These are phyloP conservation scores for Davidsoniella neocaledoniae DNA, from an alignment of 2,329 filamentous ascomycete genomes.

Conservation along the genomic window DNA sequence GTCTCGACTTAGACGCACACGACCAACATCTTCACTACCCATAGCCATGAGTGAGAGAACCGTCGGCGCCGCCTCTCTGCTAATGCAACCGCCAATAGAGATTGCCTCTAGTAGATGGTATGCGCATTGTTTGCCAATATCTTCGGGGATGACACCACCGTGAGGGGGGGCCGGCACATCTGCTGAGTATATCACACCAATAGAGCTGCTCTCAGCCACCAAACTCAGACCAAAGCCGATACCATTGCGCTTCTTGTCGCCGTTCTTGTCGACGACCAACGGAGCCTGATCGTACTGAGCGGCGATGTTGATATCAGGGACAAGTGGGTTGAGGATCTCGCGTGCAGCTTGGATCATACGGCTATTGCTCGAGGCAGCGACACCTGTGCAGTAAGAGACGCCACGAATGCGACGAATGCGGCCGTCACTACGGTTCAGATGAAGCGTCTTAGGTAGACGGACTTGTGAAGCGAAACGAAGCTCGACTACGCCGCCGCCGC, in stretches of 20 bases:
- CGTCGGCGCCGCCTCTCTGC: slow-evolving; percentile 51
- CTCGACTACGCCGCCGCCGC: slow-evolving; percentile 85
- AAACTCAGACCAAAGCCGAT: slow-evolving; percentile 84
- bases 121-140: slow-evolving; percentile 75
- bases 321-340: slow-evolving; percentile 71
- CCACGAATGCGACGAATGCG: slow-evolving; percentile 77
- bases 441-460: slow-evolving; percentile 80
- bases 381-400: slow-evolving; percentile 84
- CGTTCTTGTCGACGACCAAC: slow-evolving; percentile 30
- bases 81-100: slow-evolving; percentile 66
- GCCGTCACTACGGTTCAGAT: slow-evolving; percentile 66
- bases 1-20: slow-evolving; percentile 64
- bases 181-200: slow-evolving; percentile 70
- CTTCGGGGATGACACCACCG: slow-evolving; percentile 75
- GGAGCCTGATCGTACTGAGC: slow-evolving; percentile 57
- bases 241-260: slow-evolving; percentile 52
- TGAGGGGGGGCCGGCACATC: slow-evolving; percentile 60
- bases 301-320: slow-evolving; percentile 81
- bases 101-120: slow-evolving; percentile 78
- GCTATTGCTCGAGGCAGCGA: slow-evolving; percentile 82
- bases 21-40: slow-evolving; percentile 89
- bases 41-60: slow-evolving; percentile 89
- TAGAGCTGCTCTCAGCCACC: slow-evolving; percentile 77
- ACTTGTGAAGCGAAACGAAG: slow-evolving; percentile 87
- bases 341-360: slow-evolving; percentile 86